Evolutionary conservation across 495 filamentous ascomycete species (phyloP).

Genomic region (Penicilliopsis zonata): DNA sequence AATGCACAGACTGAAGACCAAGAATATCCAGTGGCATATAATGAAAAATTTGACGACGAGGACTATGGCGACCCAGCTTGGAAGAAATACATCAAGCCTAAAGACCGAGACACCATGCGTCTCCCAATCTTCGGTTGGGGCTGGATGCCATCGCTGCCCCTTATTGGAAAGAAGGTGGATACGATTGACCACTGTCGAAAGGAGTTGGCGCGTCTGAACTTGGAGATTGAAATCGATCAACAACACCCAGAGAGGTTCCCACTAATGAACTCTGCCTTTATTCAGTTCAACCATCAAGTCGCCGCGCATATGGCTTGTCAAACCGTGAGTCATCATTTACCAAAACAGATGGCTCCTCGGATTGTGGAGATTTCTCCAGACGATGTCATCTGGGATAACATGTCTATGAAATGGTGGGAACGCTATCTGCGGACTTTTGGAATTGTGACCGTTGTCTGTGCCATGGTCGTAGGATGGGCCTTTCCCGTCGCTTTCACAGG

Average conservation of each 20-base stretch:
- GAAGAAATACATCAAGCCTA: constrained; percentile 68
- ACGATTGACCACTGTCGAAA: constrained; percentile 85
- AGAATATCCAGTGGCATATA: constrained; percentile 62
- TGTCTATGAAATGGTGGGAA: constrained; percentile 94
- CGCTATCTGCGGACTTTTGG: constrained; percentile 62
- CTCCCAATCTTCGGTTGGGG: constrained; percentile 65
- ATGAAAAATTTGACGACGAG: constrained; percentile 53
- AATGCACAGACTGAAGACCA: constrained; percentile 29
- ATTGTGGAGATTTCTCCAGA: constrained; percentile 85
- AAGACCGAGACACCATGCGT: constrained; percentile 77
- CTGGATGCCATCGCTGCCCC: constrained; percentile 72
- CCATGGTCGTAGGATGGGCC: constrained; percentile 81
- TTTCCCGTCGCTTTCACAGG: constrained; percentile 85
- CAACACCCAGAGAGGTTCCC: constrained; percentile 77
- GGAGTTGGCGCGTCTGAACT: constrained; percentile 77
- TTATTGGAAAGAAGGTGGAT: constrained; percentile 85
- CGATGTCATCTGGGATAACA: constrained; percentile 96
- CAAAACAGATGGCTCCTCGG: constrained; percentile 89
- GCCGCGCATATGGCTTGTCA: constrained; percentile 98
- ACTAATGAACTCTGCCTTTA: constrained; percentile 94
- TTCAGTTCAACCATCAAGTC: constrained; percentile 97
- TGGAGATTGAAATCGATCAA: constrained; percentile 91
- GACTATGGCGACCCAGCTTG: constrained; percentile 56
- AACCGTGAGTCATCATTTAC: constrained; percentile 79
- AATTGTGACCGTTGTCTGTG: constrained; percentile 54